Conservation (phyloP, 177 flowering plant genomes). For the Vitis hybrid region DNA sequence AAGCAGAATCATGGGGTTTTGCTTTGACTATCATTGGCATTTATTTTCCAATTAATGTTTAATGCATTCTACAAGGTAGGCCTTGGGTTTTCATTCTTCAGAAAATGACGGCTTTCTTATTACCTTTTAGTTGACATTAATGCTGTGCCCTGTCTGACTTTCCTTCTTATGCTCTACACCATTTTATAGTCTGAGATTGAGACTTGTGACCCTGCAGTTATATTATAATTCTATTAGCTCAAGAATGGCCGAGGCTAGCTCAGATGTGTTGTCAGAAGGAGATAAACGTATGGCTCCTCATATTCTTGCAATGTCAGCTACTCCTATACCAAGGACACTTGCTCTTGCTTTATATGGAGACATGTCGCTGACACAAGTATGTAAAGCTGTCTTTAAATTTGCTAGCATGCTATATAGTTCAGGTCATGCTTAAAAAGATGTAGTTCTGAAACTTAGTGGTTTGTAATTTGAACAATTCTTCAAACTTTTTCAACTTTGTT, state of each 20-base stretch:
- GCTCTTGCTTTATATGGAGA: constrained; percentile 96
- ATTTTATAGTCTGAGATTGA: not conserved
- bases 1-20: not conserved
- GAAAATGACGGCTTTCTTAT: not conserved
- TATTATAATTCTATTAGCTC: constrained; percentile 41
- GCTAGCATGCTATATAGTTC: not conserved
- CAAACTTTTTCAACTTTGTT: not conserved
- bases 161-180: not conserved
- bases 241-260: constrained; percentile 22
- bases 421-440: not conserved
- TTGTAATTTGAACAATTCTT: not conserved
- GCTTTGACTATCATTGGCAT: not conserved
- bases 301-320: constrained; percentile 95
- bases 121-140: not conserved
- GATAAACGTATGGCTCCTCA: constrained; percentile 86
- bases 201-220: constrained; percentile 49
- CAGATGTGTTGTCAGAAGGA: constrained; percentile 34
- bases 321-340: constrained; percentile 97
- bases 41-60: no score
- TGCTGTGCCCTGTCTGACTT: not conserved
- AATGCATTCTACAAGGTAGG: not conserved
- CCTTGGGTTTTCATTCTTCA: not conserved
- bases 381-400: constrained; percentile 4
- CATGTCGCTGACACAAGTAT: constrained; percentile 86
- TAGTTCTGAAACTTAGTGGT: not conserved